Evolutionary conservation across 2,329 filamentous ascomycete genomes (phyloP).

Genomic region (Coniochaeta sp.): DNA sequence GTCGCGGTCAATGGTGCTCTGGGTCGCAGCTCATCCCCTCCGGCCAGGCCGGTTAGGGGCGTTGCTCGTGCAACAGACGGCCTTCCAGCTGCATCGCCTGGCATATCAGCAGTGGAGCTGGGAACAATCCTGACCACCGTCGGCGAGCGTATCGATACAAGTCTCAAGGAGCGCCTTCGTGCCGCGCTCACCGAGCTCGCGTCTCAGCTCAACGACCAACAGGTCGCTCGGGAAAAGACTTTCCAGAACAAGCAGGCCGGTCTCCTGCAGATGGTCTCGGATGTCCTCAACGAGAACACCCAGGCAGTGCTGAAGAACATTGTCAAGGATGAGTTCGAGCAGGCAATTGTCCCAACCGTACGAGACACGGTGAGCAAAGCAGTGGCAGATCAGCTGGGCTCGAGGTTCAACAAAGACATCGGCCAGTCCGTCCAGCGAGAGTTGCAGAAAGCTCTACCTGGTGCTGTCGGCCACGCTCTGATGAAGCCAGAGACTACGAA

Average conservation of each 20-base stretch:
- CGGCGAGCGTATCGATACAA: conserved; percentile 41
- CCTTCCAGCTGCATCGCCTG: conserved; percentile 16
- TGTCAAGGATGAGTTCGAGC: conserved; percentile 67
- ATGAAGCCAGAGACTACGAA: conserved; percentile 69
- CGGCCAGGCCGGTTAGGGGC: conserved; percentile 15
- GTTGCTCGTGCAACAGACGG: conserved; percentile 17
- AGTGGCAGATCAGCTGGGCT: conserved; percentile 64
- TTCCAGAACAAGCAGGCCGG: conserved; percentile 56
- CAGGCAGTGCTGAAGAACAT: conserved; percentile 70
- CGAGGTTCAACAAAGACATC: conserved; percentile 49
- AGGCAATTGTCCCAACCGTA: conserved; percentile 68
- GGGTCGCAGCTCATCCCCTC: conserved; percentile 28
- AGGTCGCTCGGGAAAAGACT: conserved; percentile 31
- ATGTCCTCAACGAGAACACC: conserved; percentile 55
- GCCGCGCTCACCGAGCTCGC: conserved; percentile 49
- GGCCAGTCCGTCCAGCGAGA: conserved; percentile 55
- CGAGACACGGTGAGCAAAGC: conserved; percentile 59
- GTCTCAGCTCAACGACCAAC: conserved; percentile 45
- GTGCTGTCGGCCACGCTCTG: conserved; percentile 58
- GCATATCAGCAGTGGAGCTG: conserved; percentile 37
- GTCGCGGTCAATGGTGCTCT: conserved; percentile 5
- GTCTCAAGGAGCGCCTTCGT: conserved; percentile 38
- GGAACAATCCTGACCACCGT: conserved; percentile 47
- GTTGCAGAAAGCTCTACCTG: conserved; percentile 62
- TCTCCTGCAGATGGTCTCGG: conserved; percentile 50